These are phyloP conservation scores for Penicillium cinerascens DNA, from an alignment of 495 filamentous ascomycete species.

Conservation along the genomic window DNA sequence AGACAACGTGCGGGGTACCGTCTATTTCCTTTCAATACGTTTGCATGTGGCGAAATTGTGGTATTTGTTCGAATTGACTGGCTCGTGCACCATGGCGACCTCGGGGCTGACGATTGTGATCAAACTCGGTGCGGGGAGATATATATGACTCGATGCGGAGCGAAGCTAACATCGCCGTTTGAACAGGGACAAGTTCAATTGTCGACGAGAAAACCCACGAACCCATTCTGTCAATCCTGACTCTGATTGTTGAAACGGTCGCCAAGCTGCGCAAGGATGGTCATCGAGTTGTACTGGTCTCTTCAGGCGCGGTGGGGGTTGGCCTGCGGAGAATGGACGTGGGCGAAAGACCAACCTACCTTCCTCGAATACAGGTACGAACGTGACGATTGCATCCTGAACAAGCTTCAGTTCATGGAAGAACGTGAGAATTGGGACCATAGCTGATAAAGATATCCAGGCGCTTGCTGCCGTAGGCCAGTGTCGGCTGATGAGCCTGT, in stretches of 20 bases:
- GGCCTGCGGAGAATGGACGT: conserved; percentile 86
- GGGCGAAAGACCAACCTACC: conserved; percentile 80
- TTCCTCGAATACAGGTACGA: conserved; percentile 74
- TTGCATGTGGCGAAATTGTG: neutral
- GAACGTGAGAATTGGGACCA: neutral
- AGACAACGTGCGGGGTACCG: neutral
- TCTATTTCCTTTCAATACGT: neutral
- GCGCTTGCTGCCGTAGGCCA: conserved; percentile 95
- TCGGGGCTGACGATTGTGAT: conserved; percentile 74
- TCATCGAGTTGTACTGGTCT: conserved; percentile 90
- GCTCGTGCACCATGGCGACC: conserved; percentile 19
- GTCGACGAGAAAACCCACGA: conserved; percentile 97
- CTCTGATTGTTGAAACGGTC: conserved; percentile 88
- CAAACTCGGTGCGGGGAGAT: conserved; percentile 72
- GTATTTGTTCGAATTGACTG: neutral
- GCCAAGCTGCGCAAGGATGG: conserved; percentile 83
- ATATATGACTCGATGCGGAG: conserved; percentile 8
- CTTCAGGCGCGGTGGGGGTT: conserved; percentile 93
- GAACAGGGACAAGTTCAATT: conserved; percentile 89
- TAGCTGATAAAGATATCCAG: conserved; percentile 37
- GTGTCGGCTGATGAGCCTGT: conserved; percentile 90
- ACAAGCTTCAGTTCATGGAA: too few relatives aligned
- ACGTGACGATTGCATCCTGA: neutral
- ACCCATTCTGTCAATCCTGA: conserved; percentile 87
- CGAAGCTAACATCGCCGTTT: conserved; percentile 12